These are phyloP conservation scores for Coemansia sp. DNA, from an alignment of 192 early-diverging fungal genomes.

Conservation along the genomic window DNA sequence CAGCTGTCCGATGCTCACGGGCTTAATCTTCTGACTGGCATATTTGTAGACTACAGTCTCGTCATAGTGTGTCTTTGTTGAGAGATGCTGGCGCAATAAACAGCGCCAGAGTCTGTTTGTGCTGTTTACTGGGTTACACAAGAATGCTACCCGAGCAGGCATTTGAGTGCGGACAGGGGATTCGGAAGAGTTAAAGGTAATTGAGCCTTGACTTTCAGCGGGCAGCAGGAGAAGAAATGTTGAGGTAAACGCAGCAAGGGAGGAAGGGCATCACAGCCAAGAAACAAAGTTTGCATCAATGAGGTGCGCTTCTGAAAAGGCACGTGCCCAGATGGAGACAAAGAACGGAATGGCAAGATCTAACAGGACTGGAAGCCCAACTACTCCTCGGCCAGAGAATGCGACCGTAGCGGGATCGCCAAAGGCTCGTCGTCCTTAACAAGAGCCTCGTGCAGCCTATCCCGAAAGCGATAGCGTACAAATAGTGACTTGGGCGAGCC, in stretches of 20 bases:
- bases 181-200: not conserved
- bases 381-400: slow-evolving; percentile 11
- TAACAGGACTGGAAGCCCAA: not conserved
- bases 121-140: not conserved
- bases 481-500: slow-evolving; percentile 80
- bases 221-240: not conserved
- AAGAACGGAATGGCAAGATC: too few relatives aligned
- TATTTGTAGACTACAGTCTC: slow-evolving; percentile 52
- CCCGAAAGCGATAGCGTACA: slow-evolving; percentile 82
- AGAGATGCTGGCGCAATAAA: slow-evolving; percentile 7
- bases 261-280: not conserved
- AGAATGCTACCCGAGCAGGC: not conserved
- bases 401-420: slow-evolving; percentile 72
- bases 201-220: not conserved
- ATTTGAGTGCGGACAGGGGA: not conserved
- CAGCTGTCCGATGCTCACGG: slow-evolving; percentile 76
- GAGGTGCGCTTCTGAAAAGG: not conserved
- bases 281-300: not conserved
- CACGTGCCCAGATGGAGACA: not conserved
- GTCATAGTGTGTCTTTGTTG: slow-evolving; percentile 45
- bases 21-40: slow-evolving; percentile 52
- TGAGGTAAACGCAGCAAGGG: not conserved
- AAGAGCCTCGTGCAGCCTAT: slow-evolving; percentile 73
- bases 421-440: slow-evolving; percentile 77
- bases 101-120: not conserved